Conservation (phyloP, 768 basidiomycete species). For the Kwoniella botswanensis region DNA sequence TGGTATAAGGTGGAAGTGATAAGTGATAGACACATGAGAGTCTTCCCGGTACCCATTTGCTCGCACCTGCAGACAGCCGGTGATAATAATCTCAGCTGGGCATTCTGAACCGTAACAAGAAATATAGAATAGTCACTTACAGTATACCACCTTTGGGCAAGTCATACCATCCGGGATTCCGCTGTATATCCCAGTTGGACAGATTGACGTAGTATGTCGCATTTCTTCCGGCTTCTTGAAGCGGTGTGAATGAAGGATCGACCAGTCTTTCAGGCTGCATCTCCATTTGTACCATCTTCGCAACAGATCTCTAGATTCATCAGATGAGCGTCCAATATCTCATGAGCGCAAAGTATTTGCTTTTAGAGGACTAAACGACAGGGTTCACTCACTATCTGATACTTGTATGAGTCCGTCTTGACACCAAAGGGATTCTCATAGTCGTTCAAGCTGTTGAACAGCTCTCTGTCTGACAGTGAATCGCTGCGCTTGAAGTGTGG, state of each 20-base stretch:
- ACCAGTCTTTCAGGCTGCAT: constrained; percentile 32
- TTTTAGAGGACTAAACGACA: neutral
- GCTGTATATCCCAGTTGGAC: constrained; percentile 41
- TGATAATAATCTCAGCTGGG: neutral
- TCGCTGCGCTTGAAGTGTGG: constrained; percentile 5
- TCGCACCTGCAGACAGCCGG: constrained; percentile 45
- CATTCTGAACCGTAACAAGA: neutral
- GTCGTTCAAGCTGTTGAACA: constrained; percentile 17
- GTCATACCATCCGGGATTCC: constrained; percentile 47
- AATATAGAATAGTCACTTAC: constrained; percentile 28
- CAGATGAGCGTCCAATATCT: too few species aligned
- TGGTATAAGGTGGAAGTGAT: constrained; percentile 47
- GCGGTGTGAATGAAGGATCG: constrained; percentile 40
- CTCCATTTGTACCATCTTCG: constrained; percentile 48
- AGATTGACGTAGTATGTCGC: constrained; percentile 42
- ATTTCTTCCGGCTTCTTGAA: constrained; percentile 38
- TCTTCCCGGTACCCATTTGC: constrained; percentile 59
- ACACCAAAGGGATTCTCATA: constrained; percentile 33
- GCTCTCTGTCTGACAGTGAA: constrained; percentile 24
- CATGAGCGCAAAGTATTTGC: neutral
- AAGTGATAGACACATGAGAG: constrained; percentile 54
- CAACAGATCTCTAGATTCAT: constrained; percentile 36
- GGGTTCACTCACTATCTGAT: constrained; percentile 37
- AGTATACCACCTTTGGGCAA: constrained; percentile 50
- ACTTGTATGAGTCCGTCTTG: constrained; percentile 33